A percentile compares a stretch with the other conserved stretches of the same genome.
phyloP scores from a whole-genome alignment of 164 flowering plant genomes.

The Annona squamosa region DNA sequence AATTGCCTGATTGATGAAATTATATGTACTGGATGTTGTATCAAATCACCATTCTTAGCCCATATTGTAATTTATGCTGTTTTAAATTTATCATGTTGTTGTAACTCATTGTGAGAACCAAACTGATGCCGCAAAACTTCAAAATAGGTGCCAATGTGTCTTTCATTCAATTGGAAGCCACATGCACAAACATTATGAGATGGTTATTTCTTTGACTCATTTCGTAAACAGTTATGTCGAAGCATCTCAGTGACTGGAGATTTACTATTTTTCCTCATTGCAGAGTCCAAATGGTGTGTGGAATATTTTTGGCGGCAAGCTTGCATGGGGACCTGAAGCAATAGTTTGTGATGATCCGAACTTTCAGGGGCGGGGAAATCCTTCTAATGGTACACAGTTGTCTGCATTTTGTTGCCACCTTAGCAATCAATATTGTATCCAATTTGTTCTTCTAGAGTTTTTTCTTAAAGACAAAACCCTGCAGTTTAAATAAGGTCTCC shows the following conservation, averaged over 20 bases:
- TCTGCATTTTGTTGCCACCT: not conserved
- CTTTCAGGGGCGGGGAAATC: slow-evolving; percentile 60
- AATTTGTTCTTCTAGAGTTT: too few species aligned
- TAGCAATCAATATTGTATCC: too few species aligned
- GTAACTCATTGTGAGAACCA: not conserved
- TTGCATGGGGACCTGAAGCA: slow-evolving; percentile 69
- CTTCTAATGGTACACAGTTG: slow-evolving; percentile 43
- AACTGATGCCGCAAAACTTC: not conserved
- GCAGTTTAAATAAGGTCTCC: too few species aligned
- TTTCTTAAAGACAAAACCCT: too few species aligned
- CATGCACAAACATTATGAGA: not conserved
- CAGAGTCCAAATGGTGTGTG: slow-evolving; percentile 61
- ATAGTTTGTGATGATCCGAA: slow-evolving; percentile 71
- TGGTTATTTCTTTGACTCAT: not conserved
- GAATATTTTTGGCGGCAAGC: slow-evolving; percentile 63
- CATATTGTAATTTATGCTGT: not conserved
- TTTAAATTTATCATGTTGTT: not conserved
- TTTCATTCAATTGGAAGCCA: not conserved
- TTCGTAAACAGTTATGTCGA: not conserved
- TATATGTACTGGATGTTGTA: too few species aligned
- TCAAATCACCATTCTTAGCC: not conserved
- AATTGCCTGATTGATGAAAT: not conserved
- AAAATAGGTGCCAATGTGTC: not conserved
- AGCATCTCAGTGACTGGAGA: not conserved
- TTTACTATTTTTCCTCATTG: slow-evolving; percentile 6